Conservation (phyloP, 129 eudicot genomes). For the Ambrosia trifida region DNA sequence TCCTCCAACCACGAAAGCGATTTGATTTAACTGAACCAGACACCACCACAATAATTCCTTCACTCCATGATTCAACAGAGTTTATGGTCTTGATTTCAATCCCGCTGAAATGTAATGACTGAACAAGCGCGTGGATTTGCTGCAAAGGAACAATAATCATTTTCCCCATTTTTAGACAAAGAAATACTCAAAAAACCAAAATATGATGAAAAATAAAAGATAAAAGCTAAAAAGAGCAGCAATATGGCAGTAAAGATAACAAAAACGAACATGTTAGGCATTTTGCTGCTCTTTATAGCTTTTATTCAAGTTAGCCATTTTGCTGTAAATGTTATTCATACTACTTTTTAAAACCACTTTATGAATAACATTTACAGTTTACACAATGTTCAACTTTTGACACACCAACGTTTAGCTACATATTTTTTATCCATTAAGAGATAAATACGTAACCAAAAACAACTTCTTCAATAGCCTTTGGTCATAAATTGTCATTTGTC, state of each 20-base stretch:
- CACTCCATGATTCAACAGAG: constrained; percentile 73
- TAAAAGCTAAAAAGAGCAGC: not conserved
- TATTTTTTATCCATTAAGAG: no score
- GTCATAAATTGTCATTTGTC: no score
- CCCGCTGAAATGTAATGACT: constrained; percentile 56
- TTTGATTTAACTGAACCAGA: constrained; percentile 71
- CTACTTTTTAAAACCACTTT: no score
- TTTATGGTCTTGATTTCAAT: constrained; percentile 87
- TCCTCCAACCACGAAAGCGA: constrained; percentile 63
- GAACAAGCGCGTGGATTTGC: constrained; percentile 68
- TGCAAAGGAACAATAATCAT: constrained; percentile 40
- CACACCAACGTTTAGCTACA: not conserved
- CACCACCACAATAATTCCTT: constrained; percentile 74
- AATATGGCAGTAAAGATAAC: no score
- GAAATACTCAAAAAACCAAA: not conserved
- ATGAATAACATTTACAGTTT: not conserved
- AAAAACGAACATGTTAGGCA: not conserved
- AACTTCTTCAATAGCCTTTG: no score
- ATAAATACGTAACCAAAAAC: no score
- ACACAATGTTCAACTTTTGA: not conserved
- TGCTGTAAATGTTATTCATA: no score
- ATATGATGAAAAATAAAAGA: not conserved
- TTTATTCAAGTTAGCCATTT: no score
- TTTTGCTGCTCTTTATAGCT: no score
- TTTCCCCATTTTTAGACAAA: not conserved